These are phyloP conservation scores for Actinomortierella ambigua DNA, from an alignment of 371 early-diverging fungal species.

Conservation along the genomic window DNA sequence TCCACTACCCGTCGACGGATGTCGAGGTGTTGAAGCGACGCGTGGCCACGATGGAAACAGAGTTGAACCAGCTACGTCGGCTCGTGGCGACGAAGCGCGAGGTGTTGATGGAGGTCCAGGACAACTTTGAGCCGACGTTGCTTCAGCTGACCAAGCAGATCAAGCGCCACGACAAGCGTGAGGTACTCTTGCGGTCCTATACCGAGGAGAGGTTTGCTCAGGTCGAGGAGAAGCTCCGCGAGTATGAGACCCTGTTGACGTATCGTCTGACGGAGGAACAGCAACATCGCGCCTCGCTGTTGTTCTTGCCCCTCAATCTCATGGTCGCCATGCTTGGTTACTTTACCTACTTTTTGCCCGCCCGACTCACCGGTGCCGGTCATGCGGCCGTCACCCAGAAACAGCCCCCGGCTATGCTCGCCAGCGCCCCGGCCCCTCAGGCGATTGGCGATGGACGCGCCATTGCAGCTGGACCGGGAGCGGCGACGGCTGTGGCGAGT, in stretches of 20 bases:
- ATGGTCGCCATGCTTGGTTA: slow-evolving; percentile 45
- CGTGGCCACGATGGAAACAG: slow-evolving; percentile 59
- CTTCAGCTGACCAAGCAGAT: slow-evolving; percentile 59
- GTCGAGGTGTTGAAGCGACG: slow-evolving; percentile 51
- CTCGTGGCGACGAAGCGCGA: slow-evolving; percentile 72
- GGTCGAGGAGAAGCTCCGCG: slow-evolving; percentile 56
- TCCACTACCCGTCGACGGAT: slow-evolving; percentile 56
- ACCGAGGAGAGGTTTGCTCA: slow-evolving; percentile 58
- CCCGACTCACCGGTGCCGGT: slow-evolving; percentile 22
- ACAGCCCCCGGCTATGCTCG: slow-evolving; percentile 35
- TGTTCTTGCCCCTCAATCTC: slow-evolving; percentile 48
- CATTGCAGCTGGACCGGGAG: slow-evolving; percentile 9
- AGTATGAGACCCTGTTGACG: slow-evolving; percentile 54
- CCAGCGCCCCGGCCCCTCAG: slow-evolving; percentile 26
- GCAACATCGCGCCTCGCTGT: slow-evolving; percentile 38
- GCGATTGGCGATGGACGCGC: slow-evolving; percentile 33
- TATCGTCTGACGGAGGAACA: slow-evolving; percentile 60
- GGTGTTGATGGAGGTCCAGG: slow-evolving; percentile 55
- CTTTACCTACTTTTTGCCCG: slow-evolving; percentile 46
- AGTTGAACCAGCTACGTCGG: slow-evolving; percentile 56
- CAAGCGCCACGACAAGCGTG: slow-evolving; percentile 58
- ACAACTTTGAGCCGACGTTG: slow-evolving; percentile 50
- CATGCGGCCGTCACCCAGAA: too few relatives aligned
- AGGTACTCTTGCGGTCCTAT: slow-evolving; percentile 50
- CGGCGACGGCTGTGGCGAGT: not conserved